Percentiles rank a stretch among this genome's conserved stretches.
phyloP scores from a whole-genome alignment of 2,329 filamentous ascomycete species.

The Diplodia seriata region DNA sequence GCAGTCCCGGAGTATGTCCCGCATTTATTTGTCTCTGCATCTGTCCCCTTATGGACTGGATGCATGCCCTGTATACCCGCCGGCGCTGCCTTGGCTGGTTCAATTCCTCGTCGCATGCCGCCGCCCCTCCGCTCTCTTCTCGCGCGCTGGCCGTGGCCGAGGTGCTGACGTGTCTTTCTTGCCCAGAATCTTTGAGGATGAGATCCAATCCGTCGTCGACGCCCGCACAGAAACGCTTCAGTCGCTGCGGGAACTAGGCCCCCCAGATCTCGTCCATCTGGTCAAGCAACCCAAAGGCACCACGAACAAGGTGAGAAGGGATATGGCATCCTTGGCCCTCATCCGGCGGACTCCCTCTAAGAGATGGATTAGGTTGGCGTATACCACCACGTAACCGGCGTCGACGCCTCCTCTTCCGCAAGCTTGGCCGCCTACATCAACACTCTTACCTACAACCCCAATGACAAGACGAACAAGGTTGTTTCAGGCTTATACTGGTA shows the following conservation, averaged over 20 bases:
- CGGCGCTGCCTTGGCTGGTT: not conserved
- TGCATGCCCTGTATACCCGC: conserved; percentile 1
- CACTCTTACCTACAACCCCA: conserved; percentile 88
- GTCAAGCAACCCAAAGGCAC: conserved; percentile 75
- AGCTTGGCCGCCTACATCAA: conserved; percentile 98
- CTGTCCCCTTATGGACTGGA: conserved; percentile 15
- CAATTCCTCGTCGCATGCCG: conserved; percentile 3
- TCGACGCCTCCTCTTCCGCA: conserved; percentile 96
- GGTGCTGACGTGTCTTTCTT: conserved; percentile 32
- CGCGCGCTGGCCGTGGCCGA: not conserved
- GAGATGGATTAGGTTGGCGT: conserved; percentile 73
- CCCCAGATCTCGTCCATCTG: conserved; percentile 93
- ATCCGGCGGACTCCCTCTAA: conserved; percentile 4
- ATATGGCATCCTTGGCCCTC: not conserved
- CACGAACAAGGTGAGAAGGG: conserved; percentile 60
- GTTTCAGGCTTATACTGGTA: conserved; percentile 95
- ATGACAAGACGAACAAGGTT: conserved; percentile 85
- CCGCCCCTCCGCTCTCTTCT: not conserved
- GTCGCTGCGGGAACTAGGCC: conserved; percentile 87
- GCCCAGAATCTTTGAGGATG: conserved; percentile 86
- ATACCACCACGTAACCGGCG: conserved; percentile 96
- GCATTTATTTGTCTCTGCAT: conserved; percentile 34
- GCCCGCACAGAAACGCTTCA: conserved; percentile 88
- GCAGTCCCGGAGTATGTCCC: conserved; percentile 52
- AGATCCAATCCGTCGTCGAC: conserved; percentile 89